Percentiles rank a stretch among this genome's conserved stretches.
Evolutionary conservation across 1,139 yeast genomes (phyloP).

Genomic region (Barnettozyma hawaiiensis): DNA sequence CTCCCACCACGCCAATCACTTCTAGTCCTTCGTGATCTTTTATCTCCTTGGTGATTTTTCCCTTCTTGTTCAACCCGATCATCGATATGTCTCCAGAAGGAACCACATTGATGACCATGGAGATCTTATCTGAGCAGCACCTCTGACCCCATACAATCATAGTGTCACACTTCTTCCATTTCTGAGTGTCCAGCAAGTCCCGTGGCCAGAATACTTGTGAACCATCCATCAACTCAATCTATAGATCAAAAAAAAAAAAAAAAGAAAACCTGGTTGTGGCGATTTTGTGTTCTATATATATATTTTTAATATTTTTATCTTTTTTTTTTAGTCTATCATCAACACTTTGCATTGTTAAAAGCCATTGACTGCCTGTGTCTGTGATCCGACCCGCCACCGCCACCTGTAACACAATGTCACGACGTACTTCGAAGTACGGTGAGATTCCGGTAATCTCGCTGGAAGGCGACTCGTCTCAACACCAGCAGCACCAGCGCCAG

Average conservation of each 20-base stretch:
- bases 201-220: constrained; percentile 34
- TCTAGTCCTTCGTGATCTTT: background rate
- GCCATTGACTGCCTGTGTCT: background rate
- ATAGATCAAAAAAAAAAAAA: too few species aligned
- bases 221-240: constrained; percentile 5
- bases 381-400: too few species aligned
- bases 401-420: background rate
- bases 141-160: constrained; percentile 7
- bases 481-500: too few species aligned
- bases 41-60: background rate
- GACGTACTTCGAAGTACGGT: constrained; percentile 3
- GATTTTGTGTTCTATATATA: too few species aligned
- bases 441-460: constrained; percentile 7
- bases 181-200: constrained; percentile 21
- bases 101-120: constrained; percentile 25
- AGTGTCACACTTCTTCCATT: constrained; percentile 23
- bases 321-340: too few species aligned
- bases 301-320: too few species aligned
- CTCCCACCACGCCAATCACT: constrained; percentile 14
- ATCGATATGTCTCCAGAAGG: too few species aligned
- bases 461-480: background rate
- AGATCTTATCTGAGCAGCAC: background rate
- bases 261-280: too few species aligned
- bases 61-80: background rate
- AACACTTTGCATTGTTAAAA: too few species aligned